Base-by-base conservation (phyloP, 192 early-diverging fungal species). In the Coemansia furcata region DNA sequence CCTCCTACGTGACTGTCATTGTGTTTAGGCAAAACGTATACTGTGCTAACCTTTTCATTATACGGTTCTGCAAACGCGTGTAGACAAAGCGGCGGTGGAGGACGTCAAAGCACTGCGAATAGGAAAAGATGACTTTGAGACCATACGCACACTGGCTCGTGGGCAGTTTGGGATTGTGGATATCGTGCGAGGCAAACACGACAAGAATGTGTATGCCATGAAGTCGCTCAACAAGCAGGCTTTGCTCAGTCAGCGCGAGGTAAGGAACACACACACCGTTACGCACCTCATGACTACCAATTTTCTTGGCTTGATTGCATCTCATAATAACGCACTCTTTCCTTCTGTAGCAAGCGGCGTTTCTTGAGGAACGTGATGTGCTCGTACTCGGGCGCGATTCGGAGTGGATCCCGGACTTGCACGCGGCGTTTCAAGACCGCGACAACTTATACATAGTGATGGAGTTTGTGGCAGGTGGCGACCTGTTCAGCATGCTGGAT, bases 401-500 rank as follows among this genome's bases (percentile, higher is more conserved):
- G 46, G 82, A 83, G 43, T 92, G 90, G 89, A 87, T 91, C 35
- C 90, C 91, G 0, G 75, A 68, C 11, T 68, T 92, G n/a, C 84
- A 92, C 65, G 86, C 88, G 26, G 78, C 91, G 8, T 93, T 93
- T 55, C 83, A 99, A 77, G 96, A 97, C 80, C 78, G 86, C 23
- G 81, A 90, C 30, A 87, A 93, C 74, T 85, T 98, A 37, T 99
- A 98, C 75, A 68, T 99, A 36, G 92, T 98, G 30, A 98, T 99
- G 95, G 96, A 98, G 76, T 99, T 95, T 85, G 85, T 93, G 47
- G 90, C 94, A 5, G 98, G 98, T 50, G 98, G 98, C 33, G 96
- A 99, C 68, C 77, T 99, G 71, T 90, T 96, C 76, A 93, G 90
- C 68, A 83, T 98, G 79, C 85, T 98, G 33, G 92, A 98, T 80